Evolutionary conservation across 176 grass and related monocot genomes (phyloP), one percentile per base, ranked within the genome.

Genomic region (Oryza nivara): DNA sequence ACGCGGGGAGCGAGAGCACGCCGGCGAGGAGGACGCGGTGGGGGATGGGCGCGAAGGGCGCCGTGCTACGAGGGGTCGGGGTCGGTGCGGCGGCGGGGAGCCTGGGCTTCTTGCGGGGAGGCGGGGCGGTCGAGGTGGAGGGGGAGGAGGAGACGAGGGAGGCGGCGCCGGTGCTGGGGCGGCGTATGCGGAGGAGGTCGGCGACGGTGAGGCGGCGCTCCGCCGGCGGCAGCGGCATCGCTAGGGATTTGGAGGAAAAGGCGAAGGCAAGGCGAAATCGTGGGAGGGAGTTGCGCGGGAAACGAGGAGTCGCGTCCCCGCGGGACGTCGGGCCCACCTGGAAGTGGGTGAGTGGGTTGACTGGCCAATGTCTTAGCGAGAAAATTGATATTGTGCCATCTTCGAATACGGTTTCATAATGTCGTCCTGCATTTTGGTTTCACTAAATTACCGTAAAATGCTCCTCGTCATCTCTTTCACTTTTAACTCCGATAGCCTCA

Each of bases 21-120:
- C 92, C 95, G 52, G 85, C 49, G 16, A 97, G 84, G 49, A 95
- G 75, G 28, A 90, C 91, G 7, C 88, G 85, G 61, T 75, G 32
- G 1, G 81, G 14, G 11, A 98, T 84, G 3, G 92, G 82, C 23
- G 87, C 79, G 75, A 97, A 95, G 20, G 72, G 14, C n/a, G 52
- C 86, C 70, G 81, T 84, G 75, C 72, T 89, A 63, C 58, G 58
- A 3, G 58, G 58, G 3, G 20, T n/a, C 17, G 70, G 79, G 70
- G 75, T 40, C 7, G 56, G 75, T 38, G 80, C 36, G 74, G 65
- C 35, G 51, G 72, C 8, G 46, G 72, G 58, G 35, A 60, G 79
- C 66, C 80, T 95, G 48, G 73, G 52, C 67, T 66, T 87, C 77
- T 95, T 98, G 68, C 68, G 69, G 20, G 90, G 79, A 6, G 16